A percentile compares a stretch with the other conserved stretches of the same genome.
Conservation (phyloP, 176 grass and related monocot species). For the Phoenix dactylifera region DNA sequence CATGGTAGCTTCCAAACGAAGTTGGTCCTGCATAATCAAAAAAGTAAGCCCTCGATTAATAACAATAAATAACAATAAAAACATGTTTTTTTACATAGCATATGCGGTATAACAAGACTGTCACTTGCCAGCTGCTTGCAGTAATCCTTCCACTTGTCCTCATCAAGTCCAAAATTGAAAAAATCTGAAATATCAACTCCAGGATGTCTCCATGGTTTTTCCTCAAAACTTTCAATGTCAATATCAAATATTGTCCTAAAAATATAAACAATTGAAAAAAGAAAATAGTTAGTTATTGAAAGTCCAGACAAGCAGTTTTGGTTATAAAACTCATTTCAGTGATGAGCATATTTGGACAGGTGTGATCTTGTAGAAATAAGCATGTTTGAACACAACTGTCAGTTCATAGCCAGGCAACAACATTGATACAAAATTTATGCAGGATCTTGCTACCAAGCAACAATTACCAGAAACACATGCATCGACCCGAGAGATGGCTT, state of each 20-base stretch:
- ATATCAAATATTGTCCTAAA: slow-evolving; percentile 82
- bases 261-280: slow-evolving; percentile 14
- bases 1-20: slow-evolving; percentile 91
- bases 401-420: too few relatives aligned
- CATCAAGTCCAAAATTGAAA: slow-evolving; percentile 89
- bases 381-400: too few relatives aligned
- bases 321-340: too few relatives aligned
- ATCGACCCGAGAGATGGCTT: too few relatives aligned
- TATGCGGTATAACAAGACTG: slow-evolving; percentile 11
- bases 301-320: too few relatives aligned
- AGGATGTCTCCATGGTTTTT: slow-evolving; percentile 96
- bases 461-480: too few relatives aligned
- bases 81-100: slow-evolving; percentile 3
- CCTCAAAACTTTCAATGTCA: slow-evolving; percentile 81
- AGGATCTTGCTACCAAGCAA: too few relatives aligned
- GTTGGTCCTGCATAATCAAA: slow-evolving; percentile 56
- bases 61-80: background rate
- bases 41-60: background rate
- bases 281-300: background rate
- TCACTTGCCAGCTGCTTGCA: slow-evolving; percentile 76
- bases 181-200: slow-evolving; percentile 77
- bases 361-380: too few relatives aligned
- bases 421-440: too few relatives aligned
- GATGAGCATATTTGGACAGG: too few relatives aligned
- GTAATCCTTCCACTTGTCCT: slow-evolving; percentile 95